Percentiles rank a stretch among this genome's conserved stretches.
Evolutionary conservation across 176 grass and related monocot genomes (phyloP).

Genomic region (Zea luxurians): DNA sequence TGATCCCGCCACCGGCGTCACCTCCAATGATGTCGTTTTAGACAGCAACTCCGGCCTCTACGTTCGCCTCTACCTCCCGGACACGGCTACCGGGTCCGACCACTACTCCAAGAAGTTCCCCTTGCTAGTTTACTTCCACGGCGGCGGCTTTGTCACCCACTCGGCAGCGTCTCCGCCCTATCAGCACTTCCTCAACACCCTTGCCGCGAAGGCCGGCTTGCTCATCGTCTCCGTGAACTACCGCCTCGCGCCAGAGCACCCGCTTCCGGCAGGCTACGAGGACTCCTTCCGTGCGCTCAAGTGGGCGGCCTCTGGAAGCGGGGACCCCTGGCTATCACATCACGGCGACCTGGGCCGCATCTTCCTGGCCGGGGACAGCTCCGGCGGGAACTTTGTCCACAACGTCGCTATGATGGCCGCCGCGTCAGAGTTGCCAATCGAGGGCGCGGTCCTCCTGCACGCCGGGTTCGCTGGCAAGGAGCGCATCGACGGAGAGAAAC

Average conservation of each 20-base stretch:
- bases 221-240: constrained; percentile 60
- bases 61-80: constrained; percentile 18
- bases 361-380: constrained; percentile 29
- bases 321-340: constrained; percentile 12
- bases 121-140: constrained; percentile 39
- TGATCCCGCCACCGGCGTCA: not conserved
- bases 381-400: constrained; percentile 37
- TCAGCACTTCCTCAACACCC: constrained; percentile 37
- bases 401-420: constrained; percentile 23
- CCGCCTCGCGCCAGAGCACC: constrained; percentile 69
- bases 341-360: constrained; percentile 18
- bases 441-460: constrained; percentile 2
- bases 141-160: constrained; percentile 42
- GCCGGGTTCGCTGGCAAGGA: constrained; percentile 6
- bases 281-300: constrained; percentile 42
- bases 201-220: constrained; percentile 29
- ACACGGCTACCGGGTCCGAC: not conserved
- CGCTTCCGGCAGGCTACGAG: constrained; percentile 42
- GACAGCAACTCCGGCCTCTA: constrained; percentile 6
- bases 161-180: constrained; percentile 25
- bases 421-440: not conserved
- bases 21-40: not conserved
- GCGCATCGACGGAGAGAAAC: not conserved
- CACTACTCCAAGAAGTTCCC: not conserved
- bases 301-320: constrained; percentile 3